Base-by-base conservation (phyloP, 495 filamentous ascomycete genomes). In the Xylaria longipes region DNA sequence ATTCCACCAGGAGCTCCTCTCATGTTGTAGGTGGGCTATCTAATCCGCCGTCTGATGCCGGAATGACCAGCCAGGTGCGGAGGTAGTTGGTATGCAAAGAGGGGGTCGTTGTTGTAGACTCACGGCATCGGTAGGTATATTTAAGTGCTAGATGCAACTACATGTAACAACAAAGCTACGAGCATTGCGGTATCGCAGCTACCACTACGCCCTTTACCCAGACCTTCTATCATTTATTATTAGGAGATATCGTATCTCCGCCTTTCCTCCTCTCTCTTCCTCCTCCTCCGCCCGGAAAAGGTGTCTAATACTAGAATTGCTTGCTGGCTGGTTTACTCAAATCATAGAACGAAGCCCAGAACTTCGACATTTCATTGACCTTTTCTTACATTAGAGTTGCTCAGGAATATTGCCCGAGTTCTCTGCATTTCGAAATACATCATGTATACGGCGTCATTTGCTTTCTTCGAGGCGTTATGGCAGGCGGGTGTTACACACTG, bases 381-480 rank as follows among this genome's bases (percentile, higher is more conserved):
- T 60, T 60, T 31, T 8, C 29, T 60, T 14, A 15, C 15, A 25
- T 29, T 56, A 56, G 2, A 12, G 11, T 29, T 54, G 11, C 14
- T 11, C 5, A 7, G 9, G 25, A 56, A 1, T 11, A 14, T 29
- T 11, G 15, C 11, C 11, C 35, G 14, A 22, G 35, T 15, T 25
- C 22, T 48, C 25, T 7, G 33, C 22, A 27, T 25, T 45, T n/a
- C 52, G 14, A 25, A 58, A 33, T n/a, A 22, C 39, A 71, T 71
- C 17, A 86, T 85, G 84, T 86, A 86, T 72, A 86, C 84, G 15
- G 81, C 66, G 20, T 85, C 84, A 25, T 83, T 92, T 79, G 95
- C 95, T 78, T 97, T 98, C 80, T 97, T 98, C 76, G 95, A 98
- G 86, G 94, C 93, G 27, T 81, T 98, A 50, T 97, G 93, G 93